These are phyloP conservation scores for Hibiscus syriacus DNA, from an alignment of 345 rosid genomes.

Conservation along the genomic window DNA sequence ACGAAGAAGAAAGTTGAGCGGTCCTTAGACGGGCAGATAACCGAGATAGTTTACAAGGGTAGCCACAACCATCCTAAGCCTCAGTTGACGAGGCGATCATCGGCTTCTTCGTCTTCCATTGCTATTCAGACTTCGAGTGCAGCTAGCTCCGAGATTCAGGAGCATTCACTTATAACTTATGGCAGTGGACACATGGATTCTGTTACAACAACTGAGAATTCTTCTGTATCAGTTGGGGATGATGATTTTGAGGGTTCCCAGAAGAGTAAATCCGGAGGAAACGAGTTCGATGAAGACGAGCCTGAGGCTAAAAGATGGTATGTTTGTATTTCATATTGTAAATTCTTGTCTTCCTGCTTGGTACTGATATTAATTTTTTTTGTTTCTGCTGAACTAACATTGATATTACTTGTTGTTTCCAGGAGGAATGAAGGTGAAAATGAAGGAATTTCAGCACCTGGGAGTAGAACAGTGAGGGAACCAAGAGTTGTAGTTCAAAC, in stretches of 20 bases:
- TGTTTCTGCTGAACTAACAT: conserved; percentile 1
- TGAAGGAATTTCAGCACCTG: conserved; percentile 72
- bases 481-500: conserved; percentile 95
- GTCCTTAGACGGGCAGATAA: conserved; percentile 73
- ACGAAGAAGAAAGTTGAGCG: conserved; percentile 94
- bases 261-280: conserved; percentile 46
- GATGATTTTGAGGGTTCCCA: conserved; percentile 68
- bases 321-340: background rate
- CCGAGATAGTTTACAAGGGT: conserved; percentile 87
- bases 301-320: conserved; percentile 86
- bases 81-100: conserved; percentile 56
- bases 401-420: conserved; percentile 6
- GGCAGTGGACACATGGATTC: conserved; percentile 46
- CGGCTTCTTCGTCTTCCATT: conserved; percentile 29
- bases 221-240: conserved; percentile 58
- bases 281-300: conserved; percentile 71
- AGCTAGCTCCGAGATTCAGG: conserved; percentile 32
- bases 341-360: background rate
- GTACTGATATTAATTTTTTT: background rate
- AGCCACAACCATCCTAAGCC: conserved; percentile 89
- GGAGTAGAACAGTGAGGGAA: conserved; percentile 73
- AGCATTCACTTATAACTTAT: conserved; percentile 36
- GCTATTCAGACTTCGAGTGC: conserved; percentile 28
- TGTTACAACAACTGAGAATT: conserved; percentile 56
- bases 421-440: conserved; percentile 72